Evolutionary conservation across 805 yeast species (phyloP).

Genomic region (Yamadazyma nakazawae): DNA sequence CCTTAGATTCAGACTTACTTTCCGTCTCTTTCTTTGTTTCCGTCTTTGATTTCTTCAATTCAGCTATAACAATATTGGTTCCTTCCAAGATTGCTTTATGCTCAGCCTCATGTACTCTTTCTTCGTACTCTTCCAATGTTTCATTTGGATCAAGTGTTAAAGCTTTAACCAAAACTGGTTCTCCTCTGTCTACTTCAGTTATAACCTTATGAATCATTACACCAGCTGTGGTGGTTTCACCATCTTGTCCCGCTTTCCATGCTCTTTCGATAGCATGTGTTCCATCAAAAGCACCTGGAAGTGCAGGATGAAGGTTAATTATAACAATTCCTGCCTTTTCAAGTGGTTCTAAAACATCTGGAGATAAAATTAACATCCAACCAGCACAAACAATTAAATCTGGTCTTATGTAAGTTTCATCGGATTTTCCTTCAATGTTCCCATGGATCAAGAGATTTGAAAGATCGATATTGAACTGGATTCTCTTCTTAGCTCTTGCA

Average conservation of each 20-base stretch:
- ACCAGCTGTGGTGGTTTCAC: conserved; percentile 74
- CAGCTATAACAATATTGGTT: conserved; percentile 56
- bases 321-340: conserved; percentile 64
- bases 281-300: conserved; percentile 96
- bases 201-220: conserved; percentile 98
- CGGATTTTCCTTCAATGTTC: conserved; percentile 29
- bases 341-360: conserved; percentile 67
- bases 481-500: conserved; percentile 60
- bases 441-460: conserved; percentile 64
- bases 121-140: conserved; percentile 73
- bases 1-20: background rate
- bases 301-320: conserved; percentile 93
- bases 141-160: conserved; percentile 63
- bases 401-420: conserved; percentile 49
- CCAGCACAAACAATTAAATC: conserved; percentile 96
- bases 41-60: conserved; percentile 11
- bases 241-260: conserved; percentile 90
- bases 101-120: conserved; percentile 77
- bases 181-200: conserved; percentile 91
- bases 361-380: conserved; percentile 92
- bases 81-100: conserved; percentile 95
- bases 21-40: background rate
- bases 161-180: conserved; percentile 81
- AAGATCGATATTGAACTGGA: conserved; percentile 71
- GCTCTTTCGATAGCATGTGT: conserved; percentile 96